Evolutionary conservation across 306 rosid genomes (phyloP).

Genomic region (Betula pendula): DNA sequence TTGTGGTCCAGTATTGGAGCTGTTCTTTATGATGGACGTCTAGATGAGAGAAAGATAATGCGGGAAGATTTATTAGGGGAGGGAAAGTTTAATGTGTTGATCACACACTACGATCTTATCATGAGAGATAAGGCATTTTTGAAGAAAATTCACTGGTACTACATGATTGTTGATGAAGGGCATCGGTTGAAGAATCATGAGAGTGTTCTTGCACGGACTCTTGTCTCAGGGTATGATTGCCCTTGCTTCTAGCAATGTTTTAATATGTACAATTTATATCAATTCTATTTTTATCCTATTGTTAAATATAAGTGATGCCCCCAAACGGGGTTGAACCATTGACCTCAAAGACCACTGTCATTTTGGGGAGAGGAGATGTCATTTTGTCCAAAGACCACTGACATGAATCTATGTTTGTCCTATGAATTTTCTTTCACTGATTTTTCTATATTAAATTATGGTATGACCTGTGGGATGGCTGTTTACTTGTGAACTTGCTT

Average conservation of each 20-base stretch:
- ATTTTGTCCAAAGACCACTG: neutral
- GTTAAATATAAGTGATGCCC: neutral
- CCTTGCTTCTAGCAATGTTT: slow-evolving; percentile 13
- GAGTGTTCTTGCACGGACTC: slow-evolving; percentile 92
- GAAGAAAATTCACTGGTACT: slow-evolving; percentile 87
- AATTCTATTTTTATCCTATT: neutral
- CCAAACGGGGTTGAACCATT: neutral
- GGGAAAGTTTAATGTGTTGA: slow-evolving; percentile 84
- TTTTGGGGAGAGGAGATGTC: neutral
- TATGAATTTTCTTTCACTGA: neutral
- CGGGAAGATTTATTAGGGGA: slow-evolving; percentile 90
- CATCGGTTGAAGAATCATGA: slow-evolving; percentile 97
- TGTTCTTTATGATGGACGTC: slow-evolving; percentile 88
- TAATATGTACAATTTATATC: slow-evolving; percentile 12
- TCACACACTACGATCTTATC: slow-evolving; percentile 96
- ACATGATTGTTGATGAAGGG: slow-evolving; percentile 99
- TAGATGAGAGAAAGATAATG: slow-evolving; percentile 90
- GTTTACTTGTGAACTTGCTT: neutral
- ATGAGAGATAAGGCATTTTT: slow-evolving; percentile 97
- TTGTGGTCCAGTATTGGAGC: slow-evolving; percentile 67
- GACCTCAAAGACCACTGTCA: slow-evolving; percentile 5
- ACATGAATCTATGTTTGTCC: neutral
- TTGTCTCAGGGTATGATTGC: slow-evolving; percentile 77
- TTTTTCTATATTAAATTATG: neutral
- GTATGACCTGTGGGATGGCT: neutral